Percentiles rank a stretch among this genome's conserved stretches.
phyloP scores from a whole-genome alignment of 169 alveolate genomes.

The Theileria parva region DNA sequence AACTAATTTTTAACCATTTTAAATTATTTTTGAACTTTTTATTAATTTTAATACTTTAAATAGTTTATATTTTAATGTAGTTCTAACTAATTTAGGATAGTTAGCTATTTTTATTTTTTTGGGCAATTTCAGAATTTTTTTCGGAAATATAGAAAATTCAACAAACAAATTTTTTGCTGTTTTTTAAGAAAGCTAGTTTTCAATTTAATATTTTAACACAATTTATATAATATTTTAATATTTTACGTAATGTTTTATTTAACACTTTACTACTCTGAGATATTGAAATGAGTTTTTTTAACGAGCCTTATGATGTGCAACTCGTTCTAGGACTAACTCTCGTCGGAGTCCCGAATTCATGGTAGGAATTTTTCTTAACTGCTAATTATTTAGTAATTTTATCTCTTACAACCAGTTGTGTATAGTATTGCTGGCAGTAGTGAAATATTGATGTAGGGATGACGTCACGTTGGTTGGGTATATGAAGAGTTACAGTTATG shows the following conservation, averaged over 20 bases:
- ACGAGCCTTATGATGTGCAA: conserved; percentile 65
- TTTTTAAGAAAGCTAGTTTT: background rate
- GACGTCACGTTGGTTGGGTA: conserved; percentile 29
- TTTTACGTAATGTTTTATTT: too few relatives aligned
- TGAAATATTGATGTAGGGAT: conserved; percentile 29
- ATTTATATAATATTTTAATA: too few relatives aligned
- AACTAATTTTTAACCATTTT: background rate
- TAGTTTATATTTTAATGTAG: too few relatives aligned
- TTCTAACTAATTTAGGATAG: too few relatives aligned
- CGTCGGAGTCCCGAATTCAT: conserved; percentile 51
- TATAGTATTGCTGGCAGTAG: background rate
- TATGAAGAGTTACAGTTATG: conserved; percentile 40
- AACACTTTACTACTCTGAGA: background rate
- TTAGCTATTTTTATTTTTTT: too few relatives aligned
- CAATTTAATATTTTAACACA: too few relatives aligned
- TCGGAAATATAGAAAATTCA: background rate
- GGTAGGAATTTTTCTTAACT: conserved; percentile 19
- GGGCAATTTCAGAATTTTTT: background rate
- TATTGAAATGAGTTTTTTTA: conserved; percentile 42
- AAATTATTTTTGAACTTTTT: too few relatives aligned
- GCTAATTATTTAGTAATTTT: background rate
- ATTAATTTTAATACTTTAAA: too few relatives aligned
- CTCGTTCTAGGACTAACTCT: conserved; percentile 61
- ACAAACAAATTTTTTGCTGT: background rate
- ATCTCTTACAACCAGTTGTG: background rate